Conservation (phyloP, 148 eudicot species). For the Silene uniflora region DNA sequence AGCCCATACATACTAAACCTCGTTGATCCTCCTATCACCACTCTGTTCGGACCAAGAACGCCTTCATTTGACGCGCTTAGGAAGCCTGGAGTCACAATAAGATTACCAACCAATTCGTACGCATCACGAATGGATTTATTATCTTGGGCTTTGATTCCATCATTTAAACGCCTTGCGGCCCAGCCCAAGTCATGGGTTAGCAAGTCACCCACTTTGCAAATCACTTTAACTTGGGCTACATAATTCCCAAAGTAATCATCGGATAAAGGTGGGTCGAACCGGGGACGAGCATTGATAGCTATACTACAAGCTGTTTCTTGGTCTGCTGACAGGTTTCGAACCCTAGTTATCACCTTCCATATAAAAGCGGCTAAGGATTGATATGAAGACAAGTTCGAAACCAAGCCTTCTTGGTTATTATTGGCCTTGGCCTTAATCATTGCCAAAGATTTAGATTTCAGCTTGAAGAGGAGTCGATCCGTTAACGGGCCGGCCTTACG, state of each 20-base stretch:
- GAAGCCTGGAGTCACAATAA: neutral
- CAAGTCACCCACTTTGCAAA: too few species aligned
- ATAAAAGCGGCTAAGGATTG: constrained; percentile 62
- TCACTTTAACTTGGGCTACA: too few species aligned
- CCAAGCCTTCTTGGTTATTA: neutral
- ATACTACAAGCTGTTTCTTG: too few species aligned
- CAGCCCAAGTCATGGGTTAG: constrained; percentile 40
- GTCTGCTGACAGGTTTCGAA: too few species aligned
- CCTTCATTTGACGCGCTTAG: constrained; percentile 13
- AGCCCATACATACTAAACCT: constrained; percentile 70
- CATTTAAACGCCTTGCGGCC: constrained; percentile 37
- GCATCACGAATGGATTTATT: neutral
- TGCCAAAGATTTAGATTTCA: neutral
- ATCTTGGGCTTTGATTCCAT: constrained; percentile 42
- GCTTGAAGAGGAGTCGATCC: too few species aligned
- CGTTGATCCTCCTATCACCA: constrained; percentile 62
- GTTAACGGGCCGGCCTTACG: too few species aligned
- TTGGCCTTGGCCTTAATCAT: constrained; percentile 25
- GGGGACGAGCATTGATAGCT: too few species aligned
- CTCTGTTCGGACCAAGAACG: constrained; percentile 39
- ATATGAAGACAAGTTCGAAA: constrained; percentile 51
- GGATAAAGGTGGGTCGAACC: too few species aligned
- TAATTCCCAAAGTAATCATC: too few species aligned
- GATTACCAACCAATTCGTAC: neutral
- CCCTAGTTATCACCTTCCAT: constrained; percentile 78